Evolutionary conservation across 2,329 filamentous ascomycete species (phyloP).

Genomic region (Pseudogymnoascus sp.): DNA sequence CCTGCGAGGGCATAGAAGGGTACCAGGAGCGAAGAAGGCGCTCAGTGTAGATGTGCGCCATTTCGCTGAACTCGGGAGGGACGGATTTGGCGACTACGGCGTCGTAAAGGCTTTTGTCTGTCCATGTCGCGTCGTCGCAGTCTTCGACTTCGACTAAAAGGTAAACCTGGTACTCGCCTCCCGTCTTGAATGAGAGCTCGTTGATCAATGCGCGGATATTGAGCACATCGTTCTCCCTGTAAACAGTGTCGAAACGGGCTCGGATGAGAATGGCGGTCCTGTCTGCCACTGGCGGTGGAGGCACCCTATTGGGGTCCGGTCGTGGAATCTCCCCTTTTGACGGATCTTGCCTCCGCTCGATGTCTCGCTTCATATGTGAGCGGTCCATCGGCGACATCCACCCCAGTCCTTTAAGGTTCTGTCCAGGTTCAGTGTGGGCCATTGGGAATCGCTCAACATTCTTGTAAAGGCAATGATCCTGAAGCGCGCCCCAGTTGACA

Average conservation of each 20-base stretch:
- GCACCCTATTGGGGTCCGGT: constrained; percentile 9
- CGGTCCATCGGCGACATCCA: constrained; percentile 27
- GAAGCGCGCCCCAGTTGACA: constrained; percentile 63
- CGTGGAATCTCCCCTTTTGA: neutral
- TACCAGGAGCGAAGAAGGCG: constrained; percentile 69
- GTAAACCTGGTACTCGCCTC: constrained; percentile 74
- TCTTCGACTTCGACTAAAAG: constrained; percentile 73
- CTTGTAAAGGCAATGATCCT: constrained; percentile 53
- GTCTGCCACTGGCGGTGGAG: neutral
- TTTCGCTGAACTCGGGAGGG: constrained; percentile 60
- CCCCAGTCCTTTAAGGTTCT: neutral
- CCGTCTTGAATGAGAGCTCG: constrained; percentile 66
- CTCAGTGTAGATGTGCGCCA: constrained; percentile 69
- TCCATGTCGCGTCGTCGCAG: constrained; percentile 47
- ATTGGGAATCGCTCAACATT: constrained; percentile 55
- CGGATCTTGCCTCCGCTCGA: constrained; percentile 7
- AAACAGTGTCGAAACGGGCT: constrained; percentile 66
- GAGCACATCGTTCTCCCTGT: constrained; percentile 71
- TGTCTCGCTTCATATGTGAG: neutral
- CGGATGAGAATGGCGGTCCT: constrained; percentile 68
- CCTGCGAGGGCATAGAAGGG: constrained; percentile 50
- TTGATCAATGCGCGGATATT: constrained; percentile 70
- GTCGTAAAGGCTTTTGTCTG: constrained; percentile 50
- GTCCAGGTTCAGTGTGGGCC: neutral
- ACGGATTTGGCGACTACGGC: constrained; percentile 53